Conservation (phyloP, 768 basidiomycete genomes). For the Rhizopogon rudus region DNA sequence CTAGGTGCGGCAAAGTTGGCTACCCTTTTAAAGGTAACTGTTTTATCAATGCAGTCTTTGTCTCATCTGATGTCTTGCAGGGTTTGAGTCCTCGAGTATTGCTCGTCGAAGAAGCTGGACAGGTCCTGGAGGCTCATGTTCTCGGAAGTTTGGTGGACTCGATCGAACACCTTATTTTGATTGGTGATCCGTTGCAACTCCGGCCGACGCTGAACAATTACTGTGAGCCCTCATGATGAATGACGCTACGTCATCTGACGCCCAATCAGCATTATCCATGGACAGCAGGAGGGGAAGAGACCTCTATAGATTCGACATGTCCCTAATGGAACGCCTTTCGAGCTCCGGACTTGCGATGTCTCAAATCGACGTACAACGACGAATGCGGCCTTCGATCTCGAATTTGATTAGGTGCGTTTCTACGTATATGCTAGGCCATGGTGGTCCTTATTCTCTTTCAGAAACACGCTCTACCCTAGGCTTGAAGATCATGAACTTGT, state of each 20-base stretch:
- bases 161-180: slow-evolving; percentile 69
- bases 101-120: slow-evolving; percentile 78
- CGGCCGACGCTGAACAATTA: slow-evolving; percentile 64
- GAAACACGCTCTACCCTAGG: slow-evolving; percentile 55
- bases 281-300: slow-evolving; percentile 52
- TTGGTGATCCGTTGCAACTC: slow-evolving; percentile 78
- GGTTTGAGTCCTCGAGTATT: slow-evolving; percentile 55
- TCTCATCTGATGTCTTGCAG: slow-evolving; percentile 27
- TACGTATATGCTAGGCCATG: neutral
- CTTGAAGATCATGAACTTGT: slow-evolving; percentile 57
- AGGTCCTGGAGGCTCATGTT: slow-evolving; percentile 77
- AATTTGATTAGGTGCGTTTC: slow-evolving; percentile 31
- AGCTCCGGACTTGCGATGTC: slow-evolving; percentile 58
- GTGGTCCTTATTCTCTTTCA: slow-evolving; percentile 20
- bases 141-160: slow-evolving; percentile 58
- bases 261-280: slow-evolving; percentile 55
- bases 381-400: slow-evolving; percentile 72
- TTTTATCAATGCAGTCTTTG: neutral
- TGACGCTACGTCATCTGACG: neutral
- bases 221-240: slow-evolving; percentile 30
- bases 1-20: slow-evolving; percentile 66
- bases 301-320: slow-evolving; percentile 65
- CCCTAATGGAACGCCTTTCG: slow-evolving; percentile 72
- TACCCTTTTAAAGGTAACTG: slow-evolving; percentile 47
- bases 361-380: slow-evolving; percentile 62